A percentile compares a stretch with the other conserved stretches of the same genome.
Conservation (phyloP, 139 green algal species). For the Closterium sp. region DNA sequence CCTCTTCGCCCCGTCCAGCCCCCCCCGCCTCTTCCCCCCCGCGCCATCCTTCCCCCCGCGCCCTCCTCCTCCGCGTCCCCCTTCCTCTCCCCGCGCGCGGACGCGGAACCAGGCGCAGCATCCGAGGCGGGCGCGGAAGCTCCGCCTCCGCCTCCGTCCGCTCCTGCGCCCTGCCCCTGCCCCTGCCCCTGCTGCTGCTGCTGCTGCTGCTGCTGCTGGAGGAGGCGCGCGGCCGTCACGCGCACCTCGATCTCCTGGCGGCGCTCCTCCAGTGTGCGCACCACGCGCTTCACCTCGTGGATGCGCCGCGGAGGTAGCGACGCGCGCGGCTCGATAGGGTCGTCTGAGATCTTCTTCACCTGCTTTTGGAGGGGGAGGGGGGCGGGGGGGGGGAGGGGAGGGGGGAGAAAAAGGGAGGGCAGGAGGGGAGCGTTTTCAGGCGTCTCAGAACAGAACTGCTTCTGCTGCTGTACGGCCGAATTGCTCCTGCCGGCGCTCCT, state of each 20-base stretch:
- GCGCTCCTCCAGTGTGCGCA: slow-evolving; percentile 25
- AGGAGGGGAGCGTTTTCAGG: too few relatives aligned
- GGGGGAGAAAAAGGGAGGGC: neutral
- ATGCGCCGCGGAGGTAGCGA: neutral
- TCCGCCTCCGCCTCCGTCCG: neutral
- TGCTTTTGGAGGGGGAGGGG: neutral
- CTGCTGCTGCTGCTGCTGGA: slow-evolving; percentile 27
- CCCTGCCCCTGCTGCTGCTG: neutral
- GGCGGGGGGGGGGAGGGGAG: neutral
- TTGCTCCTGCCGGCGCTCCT: too few relatives aligned
- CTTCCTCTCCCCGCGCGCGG: neutral
- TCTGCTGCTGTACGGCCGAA: too few relatives aligned
- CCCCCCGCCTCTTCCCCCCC: neutral
- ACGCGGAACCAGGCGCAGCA: neutral
- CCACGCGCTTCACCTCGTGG: slow-evolving; percentile 3
- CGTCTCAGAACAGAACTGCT: too few relatives aligned
- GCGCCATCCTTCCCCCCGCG: neutral
- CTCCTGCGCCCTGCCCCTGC: neutral
- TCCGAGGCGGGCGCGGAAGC: neutral
- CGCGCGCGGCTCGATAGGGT: neutral
- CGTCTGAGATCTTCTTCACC: slow-evolving; percentile 7
- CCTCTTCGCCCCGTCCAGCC: neutral
- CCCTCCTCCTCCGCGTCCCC: neutral
- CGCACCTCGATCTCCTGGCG: slow-evolving; percentile 37
- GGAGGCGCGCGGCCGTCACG: slow-evolving; percentile 14